Percentiles rank a stretch among this genome's conserved stretches.
These are phyloP conservation scores for Suillus subaureus DNA, from an alignment of 768 basidiomycete species.

Conservation along the genomic window DNA sequence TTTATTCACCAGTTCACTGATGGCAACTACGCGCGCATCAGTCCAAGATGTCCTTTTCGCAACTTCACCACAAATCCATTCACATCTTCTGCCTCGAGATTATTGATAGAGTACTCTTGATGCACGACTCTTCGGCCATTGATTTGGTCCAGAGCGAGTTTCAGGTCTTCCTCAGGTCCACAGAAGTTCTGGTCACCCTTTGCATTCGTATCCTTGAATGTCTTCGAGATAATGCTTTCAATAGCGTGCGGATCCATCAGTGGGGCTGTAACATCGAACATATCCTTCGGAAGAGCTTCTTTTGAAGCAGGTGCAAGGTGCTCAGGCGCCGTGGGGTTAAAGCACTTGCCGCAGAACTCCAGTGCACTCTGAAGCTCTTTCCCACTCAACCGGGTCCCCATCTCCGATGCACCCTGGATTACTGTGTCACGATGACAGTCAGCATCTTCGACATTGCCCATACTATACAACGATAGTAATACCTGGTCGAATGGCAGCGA, in stretches of 20 bases:
- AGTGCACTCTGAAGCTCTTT: conserved; percentile 73
- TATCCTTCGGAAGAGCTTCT: conserved; percentile 26
- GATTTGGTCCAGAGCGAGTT: conserved; percentile 63
- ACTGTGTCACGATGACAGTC: conserved; percentile 41
- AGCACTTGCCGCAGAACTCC: conserved; percentile 76
- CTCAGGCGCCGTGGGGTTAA: conserved; percentile 68
- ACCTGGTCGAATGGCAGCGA: conserved; percentile 45
- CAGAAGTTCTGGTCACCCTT: background rate
- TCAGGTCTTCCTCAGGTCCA: conserved; percentile 36
- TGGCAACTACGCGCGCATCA: conserved; percentile 26
- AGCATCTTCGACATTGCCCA: background rate
- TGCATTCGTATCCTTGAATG: conserved; percentile 7
- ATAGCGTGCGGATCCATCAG: conserved; percentile 23
- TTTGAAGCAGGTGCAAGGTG: conserved; percentile 20
- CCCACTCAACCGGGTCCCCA: conserved; percentile 72
- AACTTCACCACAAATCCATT: conserved; percentile 61
- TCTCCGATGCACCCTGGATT: conserved; percentile 79
- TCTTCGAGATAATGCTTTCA: conserved; percentile 4
- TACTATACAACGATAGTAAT: background rate
- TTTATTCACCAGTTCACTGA: too few relatives aligned
- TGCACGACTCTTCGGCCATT: conserved; percentile 74
- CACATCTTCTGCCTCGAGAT: conserved; percentile 66
- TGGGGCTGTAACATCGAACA: conserved; percentile 25
- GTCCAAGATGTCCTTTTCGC: conserved; percentile 56
- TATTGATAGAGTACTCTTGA: conserved; percentile 66